These are phyloP conservation scores for Somion occarium DNA, from an alignment of 1,284 basidiomycete species.

Conservation along the genomic window DNA sequence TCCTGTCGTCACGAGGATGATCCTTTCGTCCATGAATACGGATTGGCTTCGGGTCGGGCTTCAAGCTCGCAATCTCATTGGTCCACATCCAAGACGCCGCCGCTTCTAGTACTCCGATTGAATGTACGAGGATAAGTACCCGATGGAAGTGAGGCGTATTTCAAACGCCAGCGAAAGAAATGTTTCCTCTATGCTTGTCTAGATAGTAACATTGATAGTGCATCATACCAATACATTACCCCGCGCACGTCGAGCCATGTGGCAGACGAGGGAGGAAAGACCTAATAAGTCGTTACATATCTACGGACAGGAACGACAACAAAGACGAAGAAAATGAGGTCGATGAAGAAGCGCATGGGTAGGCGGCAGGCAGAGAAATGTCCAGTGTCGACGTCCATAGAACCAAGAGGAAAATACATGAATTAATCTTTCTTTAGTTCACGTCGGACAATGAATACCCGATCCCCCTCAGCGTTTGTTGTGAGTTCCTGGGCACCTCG, in stretches of 20 bases:
- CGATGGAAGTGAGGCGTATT: too few relatives aligned
- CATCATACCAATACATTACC: neutral
- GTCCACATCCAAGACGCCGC: too few relatives aligned
- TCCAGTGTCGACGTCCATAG: neutral
- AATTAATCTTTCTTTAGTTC: conserved; percentile 67
- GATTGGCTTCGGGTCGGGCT: too few relatives aligned
- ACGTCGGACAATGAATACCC: conserved; percentile 67
- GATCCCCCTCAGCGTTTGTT: conserved; percentile 54
- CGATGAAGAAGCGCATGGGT: neutral
- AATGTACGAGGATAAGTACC: too few relatives aligned
- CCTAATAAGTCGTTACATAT: neutral
- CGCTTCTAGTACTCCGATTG: too few relatives aligned
- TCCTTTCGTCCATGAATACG: too few relatives aligned
- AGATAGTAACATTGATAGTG: too few relatives aligned
- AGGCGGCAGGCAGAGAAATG: neutral
- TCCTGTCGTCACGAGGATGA: too few relatives aligned
- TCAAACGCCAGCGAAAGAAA: too few relatives aligned
- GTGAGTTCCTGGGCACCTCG: conserved; percentile 62
- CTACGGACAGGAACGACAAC: neutral
- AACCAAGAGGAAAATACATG: neutral
- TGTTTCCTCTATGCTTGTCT: too few relatives aligned
- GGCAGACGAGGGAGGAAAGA: neutral
- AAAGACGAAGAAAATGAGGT: neutral
- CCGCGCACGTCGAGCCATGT: neutral
- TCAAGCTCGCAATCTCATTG: too few relatives aligned